Evolutionary conservation across 495 filamentous ascomycete species (phyloP), one percentile per base, ranked within the genome.

Genomic region (Hypoxylon subgilvum): DNA sequence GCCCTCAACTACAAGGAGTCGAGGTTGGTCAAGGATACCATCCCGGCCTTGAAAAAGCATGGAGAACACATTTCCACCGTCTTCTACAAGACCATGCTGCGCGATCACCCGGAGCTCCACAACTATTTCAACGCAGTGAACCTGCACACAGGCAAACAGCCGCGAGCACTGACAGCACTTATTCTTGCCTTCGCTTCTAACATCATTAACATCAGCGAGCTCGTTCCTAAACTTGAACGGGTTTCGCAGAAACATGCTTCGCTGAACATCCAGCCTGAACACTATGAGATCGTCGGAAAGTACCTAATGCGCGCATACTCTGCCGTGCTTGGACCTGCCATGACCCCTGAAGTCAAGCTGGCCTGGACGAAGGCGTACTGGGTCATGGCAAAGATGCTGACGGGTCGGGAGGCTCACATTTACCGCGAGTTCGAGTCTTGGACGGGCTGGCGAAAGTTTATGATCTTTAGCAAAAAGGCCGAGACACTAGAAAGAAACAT

Each of bases 171-270:
- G 23, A 86, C 86, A 3, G 75, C 76, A 48, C 80, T 87, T 18
- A 81, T 91, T 51, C 80, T 85, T 61, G 84, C 81, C 57, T 90
- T 89, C 52, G 88, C 88, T 36, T 72, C 80, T 41, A 79, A 89
- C 70, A 89, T 90, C 70, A 82, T 86, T 72, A 77, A 89, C 71
- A 80, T 88, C 14, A 83, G 79, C 58, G 85, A 80, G 39, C 72
- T 90, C 8, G 74, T 74, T 25, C 80, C 85, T 1, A 84, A 85
- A 51, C 74, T 91, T 13, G 86, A 88, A 72, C 77, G 86, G 53
- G 88, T 91, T 65, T 85, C 84, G 71, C 78, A 88, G 68, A 90
- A 89, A 69, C 88, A 91, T 63, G 87, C 85, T 55, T 88, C 85
- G 0, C 78, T 90, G 25, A 82, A 83, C 71, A 84, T 91, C 69